phyloP scores from a whole-genome alignment of 139 green algal genomes.

The Coelastrella sp. region DNA sequence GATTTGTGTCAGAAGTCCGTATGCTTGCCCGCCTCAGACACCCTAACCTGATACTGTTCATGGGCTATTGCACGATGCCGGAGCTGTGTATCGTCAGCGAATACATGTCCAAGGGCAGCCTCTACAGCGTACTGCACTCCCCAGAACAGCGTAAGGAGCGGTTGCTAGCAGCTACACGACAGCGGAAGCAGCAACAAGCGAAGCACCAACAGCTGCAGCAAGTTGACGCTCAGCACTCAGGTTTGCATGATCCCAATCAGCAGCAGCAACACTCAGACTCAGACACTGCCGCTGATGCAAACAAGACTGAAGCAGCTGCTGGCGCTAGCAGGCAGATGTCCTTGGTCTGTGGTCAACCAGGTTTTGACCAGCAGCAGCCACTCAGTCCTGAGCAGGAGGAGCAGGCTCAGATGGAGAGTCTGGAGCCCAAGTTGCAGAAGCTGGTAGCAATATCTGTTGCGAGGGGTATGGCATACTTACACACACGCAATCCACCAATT shows the following conservation, averaged over 20 bases:
- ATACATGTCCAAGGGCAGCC: constrained; percentile 42
- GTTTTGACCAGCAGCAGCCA: background rate
- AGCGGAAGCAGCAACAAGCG: constrained; percentile 24
- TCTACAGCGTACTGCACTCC: constrained; percentile 39
- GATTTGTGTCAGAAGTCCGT: constrained; percentile 64
- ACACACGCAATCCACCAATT: constrained; percentile 82
- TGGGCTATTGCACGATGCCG: constrained; percentile 65
- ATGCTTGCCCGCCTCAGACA: constrained; percentile 67
- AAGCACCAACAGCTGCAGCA: background rate
- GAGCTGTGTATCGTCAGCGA: constrained; percentile 41
- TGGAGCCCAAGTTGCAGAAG: constrained; percentile 54
- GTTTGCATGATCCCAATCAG: too few relatives aligned
- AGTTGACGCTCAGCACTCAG: background rate
- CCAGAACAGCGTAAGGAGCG: constrained; percentile 21
- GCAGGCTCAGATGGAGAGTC: constrained; percentile 28
- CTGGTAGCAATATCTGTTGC: constrained; percentile 72
- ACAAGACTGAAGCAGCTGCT: constrained; percentile 64
- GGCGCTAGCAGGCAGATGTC: constrained; percentile 58
- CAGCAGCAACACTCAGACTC: background rate
- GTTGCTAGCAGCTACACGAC: constrained; percentile 8
- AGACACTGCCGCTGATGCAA: background rate
- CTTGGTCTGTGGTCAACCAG: constrained; percentile 66
- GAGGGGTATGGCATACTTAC: constrained; percentile 84
- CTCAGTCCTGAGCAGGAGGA: background rate
- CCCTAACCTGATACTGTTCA: constrained; percentile 79